Evolutionary conservation across 2,329 filamentous ascomycete genomes (phyloP).

Genomic region (Cryphonectria radicalis): DNA sequence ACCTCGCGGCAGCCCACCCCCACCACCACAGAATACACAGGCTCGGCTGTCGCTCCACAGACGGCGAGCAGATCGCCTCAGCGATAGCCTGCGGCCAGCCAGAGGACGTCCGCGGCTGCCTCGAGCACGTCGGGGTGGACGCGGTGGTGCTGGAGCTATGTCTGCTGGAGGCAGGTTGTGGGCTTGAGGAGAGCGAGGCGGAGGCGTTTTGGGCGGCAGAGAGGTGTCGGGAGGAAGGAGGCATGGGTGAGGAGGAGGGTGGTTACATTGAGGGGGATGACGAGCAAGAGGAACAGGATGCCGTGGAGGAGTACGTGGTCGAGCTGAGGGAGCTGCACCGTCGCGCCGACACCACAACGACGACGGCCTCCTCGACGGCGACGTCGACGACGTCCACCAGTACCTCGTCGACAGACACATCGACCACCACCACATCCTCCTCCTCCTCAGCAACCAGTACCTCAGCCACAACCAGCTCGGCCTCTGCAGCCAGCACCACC

Average conservation of each 20-base stretch:
- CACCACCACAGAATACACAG: neutral
- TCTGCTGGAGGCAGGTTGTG: constrained; percentile 13
- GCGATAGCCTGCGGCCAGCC: constrained; percentile 6
- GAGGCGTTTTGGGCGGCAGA: constrained; percentile 8
- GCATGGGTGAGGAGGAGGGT: neutral
- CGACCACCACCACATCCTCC: neutral
- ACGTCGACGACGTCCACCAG: neutral
- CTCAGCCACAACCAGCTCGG: neutral
- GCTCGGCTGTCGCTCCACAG: constrained; percentile 2
- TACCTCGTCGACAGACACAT: neutral
- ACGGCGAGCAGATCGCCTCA: neutral
- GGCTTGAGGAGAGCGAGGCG: neutral
- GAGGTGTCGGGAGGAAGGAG: neutral
- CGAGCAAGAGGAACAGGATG: neutral
- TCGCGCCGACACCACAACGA: neutral
- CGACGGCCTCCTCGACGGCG: neutral
- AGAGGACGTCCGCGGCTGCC: constrained; percentile 3
- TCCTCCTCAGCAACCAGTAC: neutral
- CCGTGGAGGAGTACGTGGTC: neutral
- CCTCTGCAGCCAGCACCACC: neutral
- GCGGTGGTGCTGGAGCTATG: neutral
- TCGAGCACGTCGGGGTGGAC: neutral
- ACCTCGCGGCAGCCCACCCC: constrained; percentile 11
- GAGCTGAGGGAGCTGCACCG: constrained; percentile 13
- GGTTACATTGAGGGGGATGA: neutral